Evolutionary conservation across 129 eudicot species (phyloP), one percentile per base, ranked within the genome.

Genomic region (Arctium lappa): DNA sequence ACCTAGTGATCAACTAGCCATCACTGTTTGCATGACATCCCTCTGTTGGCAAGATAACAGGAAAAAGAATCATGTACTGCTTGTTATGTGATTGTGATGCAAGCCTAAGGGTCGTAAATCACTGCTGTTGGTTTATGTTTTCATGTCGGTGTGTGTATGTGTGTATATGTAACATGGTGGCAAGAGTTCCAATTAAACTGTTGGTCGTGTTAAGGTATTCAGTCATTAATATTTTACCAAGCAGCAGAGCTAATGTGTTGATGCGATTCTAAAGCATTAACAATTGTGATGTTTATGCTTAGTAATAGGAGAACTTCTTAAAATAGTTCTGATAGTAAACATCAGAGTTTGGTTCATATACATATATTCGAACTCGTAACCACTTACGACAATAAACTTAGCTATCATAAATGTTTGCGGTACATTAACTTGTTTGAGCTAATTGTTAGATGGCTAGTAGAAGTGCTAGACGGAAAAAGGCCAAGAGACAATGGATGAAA

Each of bases 391-490:
- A 31, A 18, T 69, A n/a, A 38, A 48, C 37, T 71, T 42, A 50
- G 37, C 8, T 16, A 13, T 69, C 5, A 56, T 29, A 71, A 83
- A 71, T 71, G 82, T 30, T 13, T 8, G 42, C 65, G 62, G 12
- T 6, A 37, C 12, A 62, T 62, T 76, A 76, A 76, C 32, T 33
- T 76, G 70, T 33, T 76, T 42, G 32, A 77, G 15, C 40, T 44
- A 77, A 60, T 81, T 72, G 62, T 27, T 85, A 93, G 98, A 74
- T 75, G 42, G 81, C 92, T 82, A 89, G 97, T 81, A 90, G 98
- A 90, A 88, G 88, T 84, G 91, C 98, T 68, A 79, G 91, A 80
- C 87, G 97, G 56, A 93, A 90, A 83, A 79, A 73, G 87, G 89
- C 86, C 18, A 87, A 91, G 88, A 93, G 95, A 88, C 74, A 70